Evolutionary conservation across 176 grass and related monocot species (phyloP).

Genomic region (Aechmea fasciata): DNA sequence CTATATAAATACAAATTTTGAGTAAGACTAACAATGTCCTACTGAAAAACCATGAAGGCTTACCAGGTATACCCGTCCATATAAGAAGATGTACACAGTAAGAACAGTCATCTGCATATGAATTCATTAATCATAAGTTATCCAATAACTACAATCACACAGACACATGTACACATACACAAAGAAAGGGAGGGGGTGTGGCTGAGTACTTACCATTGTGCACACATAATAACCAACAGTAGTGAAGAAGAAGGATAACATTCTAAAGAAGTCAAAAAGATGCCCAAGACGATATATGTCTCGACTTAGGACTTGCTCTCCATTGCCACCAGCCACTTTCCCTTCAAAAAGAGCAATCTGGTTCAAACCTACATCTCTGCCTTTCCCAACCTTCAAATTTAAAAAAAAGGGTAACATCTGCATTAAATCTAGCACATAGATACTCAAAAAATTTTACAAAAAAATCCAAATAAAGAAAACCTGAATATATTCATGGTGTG

Average conservation of each 20-base stretch:
- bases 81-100: conserved; percentile 44
- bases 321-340: conserved; percentile 94
- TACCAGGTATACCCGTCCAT: conserved; percentile 44
- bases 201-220: conserved; percentile 63
- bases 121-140: neutral
- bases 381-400: conserved; percentile 73
- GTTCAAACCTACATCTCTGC: conserved; percentile 90
- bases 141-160: neutral
- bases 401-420: neutral
- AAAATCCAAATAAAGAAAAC: conserved; percentile 21
- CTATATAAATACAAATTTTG: conserved; percentile 16
- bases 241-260: conserved; percentile 94
- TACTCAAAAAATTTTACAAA: neutral
- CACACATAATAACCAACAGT: conserved; percentile 94
- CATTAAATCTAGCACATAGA: neutral
- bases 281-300: conserved; percentile 89
- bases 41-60: conserved; percentile 2
- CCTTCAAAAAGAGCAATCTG: conserved; percentile 96
- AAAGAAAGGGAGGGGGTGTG: neutral
- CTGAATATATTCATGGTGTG: conserved; percentile 99
- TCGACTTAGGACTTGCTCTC: conserved; percentile 89
- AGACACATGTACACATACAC: neutral
- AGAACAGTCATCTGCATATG: conserved; percentile 38
- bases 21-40: neutral
- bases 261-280: conserved; percentile 96